Evolutionary conservation across 2,329 filamentous ascomycete species (phyloP), one percentile per base, ranked within the genome.

Genomic region (Fusarium falciforme): DNA sequence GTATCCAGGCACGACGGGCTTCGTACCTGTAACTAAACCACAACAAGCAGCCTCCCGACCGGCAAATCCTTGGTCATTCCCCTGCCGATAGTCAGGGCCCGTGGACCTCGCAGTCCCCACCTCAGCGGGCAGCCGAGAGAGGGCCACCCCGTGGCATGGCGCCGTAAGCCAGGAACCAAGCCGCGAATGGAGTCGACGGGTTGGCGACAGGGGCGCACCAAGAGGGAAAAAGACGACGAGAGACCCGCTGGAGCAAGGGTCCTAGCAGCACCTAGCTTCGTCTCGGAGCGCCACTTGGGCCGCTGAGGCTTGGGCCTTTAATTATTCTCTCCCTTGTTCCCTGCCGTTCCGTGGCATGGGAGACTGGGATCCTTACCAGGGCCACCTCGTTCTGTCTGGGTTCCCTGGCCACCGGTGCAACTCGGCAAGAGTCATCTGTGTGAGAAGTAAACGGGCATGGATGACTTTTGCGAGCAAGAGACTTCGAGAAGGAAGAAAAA

Each of bases 131-230:
- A 65, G 38, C 68, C 69, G 65, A 76, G 42, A 76, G 38, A 64
- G 76, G 64, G 64, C 72, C 76, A 78, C 75, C 74, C 75, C 74
- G 70, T 72, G 72, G 67, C 75, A 76, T 76, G 73, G 75, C 76
- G 75, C 66, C 67, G 62, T 70, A 72, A 78, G 70, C 76, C 77
- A 78, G 77, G 76, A 77, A 78, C 77, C 66, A 66, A 68, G 35
- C 35, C 66, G 42, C 52, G 33, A 78, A 77, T 79, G 66, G 67
- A 60, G 67, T 38, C 64, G 76, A 75, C 75, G 33, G 44, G 63
- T 55, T 64, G 47, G 58, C 47, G 25, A 68, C 70, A 74, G 65
- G 69, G n/a, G 47, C 31, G 33, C 60, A 61, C 20, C 47, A 31
- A 27, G 35, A 35, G 36, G 27, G 54, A 25, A 64, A 11, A 65